phyloP scores from a whole-genome alignment of 805 yeast species.

The Blastobotrys chiropterorum region DNA sequence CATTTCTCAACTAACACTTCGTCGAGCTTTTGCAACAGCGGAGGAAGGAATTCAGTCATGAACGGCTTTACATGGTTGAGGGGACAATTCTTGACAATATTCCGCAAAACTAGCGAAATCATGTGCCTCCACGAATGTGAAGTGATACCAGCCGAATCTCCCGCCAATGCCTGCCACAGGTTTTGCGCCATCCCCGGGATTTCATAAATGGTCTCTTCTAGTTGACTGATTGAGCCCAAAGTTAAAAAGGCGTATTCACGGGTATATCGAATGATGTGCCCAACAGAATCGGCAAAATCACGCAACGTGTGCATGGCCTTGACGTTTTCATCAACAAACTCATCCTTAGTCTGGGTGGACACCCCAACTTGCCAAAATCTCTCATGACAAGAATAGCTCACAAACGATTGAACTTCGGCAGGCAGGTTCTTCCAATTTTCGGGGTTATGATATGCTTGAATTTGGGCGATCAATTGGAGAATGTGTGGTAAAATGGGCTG shows the following conservation, averaged over 20 bases:
- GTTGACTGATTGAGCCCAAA: constrained; percentile 78
- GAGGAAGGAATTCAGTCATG: constrained; percentile 73
- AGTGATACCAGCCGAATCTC: constrained; percentile 78
- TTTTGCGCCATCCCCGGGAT: constrained; percentile 72
- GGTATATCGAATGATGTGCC: constrained; percentile 91
- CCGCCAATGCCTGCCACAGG: constrained; percentile 83
- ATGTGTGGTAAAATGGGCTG: constrained; percentile 89
- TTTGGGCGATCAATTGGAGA: constrained; percentile 77
- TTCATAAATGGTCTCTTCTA: constrained; percentile 83
- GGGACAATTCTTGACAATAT: constrained; percentile 86
- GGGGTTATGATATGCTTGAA: constrained; percentile 92
- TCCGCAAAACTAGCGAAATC: constrained; percentile 81
- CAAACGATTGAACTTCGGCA: constrained; percentile 83
- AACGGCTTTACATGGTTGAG: constrained; percentile 57
- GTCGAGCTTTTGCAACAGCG: constrained; percentile 66
- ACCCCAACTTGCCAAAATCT: constrained; percentile 99
- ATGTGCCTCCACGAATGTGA: constrained; percentile 97
- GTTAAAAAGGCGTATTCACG: constrained; percentile 93
- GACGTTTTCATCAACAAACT: constrained; percentile 88
- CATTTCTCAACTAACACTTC: constrained; percentile 67
- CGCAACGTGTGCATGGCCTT: constrained; percentile 90
- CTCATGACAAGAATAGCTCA: constrained; percentile 82
- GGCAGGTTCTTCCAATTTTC: constrained; percentile 87
- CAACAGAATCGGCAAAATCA: constrained; percentile 97
- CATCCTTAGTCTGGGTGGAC: constrained; percentile 86